phyloP scores from a whole-genome alignment of 371 early-diverging fungal species.

The Actinomortierella wolfii region DNA sequence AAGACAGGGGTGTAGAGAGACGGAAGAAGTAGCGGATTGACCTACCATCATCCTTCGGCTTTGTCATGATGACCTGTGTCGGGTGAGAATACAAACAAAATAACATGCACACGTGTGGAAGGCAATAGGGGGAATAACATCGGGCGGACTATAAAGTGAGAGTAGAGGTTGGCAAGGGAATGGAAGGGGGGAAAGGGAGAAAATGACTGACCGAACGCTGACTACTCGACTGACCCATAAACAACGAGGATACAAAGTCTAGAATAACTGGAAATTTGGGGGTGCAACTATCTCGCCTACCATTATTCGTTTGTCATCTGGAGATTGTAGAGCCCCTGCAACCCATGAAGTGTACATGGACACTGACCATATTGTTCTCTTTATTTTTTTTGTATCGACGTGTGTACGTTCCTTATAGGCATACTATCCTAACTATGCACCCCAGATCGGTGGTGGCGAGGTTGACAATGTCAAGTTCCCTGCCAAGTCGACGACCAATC shows the following conservation, averaged over 20 bases:
- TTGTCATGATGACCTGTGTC: too few species aligned
- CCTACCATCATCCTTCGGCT: too few species aligned
- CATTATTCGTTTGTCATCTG: neutral
- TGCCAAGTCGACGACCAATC: conserved; percentile 47
- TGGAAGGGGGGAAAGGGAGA: too few species aligned
- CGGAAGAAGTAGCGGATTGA: too few species aligned
- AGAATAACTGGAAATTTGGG: neutral
- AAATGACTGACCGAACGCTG: too few species aligned
- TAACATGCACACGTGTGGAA: too few species aligned
- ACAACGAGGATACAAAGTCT: neutral
- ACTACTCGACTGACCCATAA: too few species aligned
- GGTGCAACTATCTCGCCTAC: neutral
- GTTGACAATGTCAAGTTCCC: conserved; percentile 53
- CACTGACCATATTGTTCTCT: neutral
- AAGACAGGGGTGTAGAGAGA: neutral
- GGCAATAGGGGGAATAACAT: too few species aligned
- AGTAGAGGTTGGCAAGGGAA: too few species aligned
- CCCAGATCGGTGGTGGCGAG: conserved; percentile 55
- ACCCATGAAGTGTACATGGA: too few species aligned
- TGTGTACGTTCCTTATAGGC: conserved; percentile 53
- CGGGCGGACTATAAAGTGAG: too few species aligned
- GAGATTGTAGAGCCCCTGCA: too few species aligned
- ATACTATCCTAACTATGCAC: conserved; percentile 52
- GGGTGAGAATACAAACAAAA: neutral
- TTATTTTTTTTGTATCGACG: neutral